phyloP scores from a whole-genome alignment of 176 grass and related monocot genomes.

The Eragrostis curvula region DNA sequence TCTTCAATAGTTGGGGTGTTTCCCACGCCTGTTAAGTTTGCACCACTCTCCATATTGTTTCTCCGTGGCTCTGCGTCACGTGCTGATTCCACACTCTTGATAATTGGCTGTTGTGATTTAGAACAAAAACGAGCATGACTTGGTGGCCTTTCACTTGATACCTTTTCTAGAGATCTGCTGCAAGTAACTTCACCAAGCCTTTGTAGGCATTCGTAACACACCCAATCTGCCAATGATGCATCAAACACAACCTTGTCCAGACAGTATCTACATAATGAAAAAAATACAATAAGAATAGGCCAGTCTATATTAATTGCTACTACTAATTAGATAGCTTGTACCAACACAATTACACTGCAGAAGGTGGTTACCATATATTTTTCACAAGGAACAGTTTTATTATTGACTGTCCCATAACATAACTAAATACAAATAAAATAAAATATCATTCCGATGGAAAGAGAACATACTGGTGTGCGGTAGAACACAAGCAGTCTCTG shows the following conservation, averaged over 20 bases:
- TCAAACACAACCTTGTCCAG: constrained; percentile 38
- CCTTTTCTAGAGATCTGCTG: background rate
- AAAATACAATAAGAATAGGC: background rate
- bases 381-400: background rate
- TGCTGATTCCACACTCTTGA: constrained; percentile 4
- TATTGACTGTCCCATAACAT: background rate
- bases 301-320: background rate
- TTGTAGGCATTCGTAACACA: constrained; percentile 41
- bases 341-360: background rate
- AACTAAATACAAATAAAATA: background rate
- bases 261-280: constrained; percentile 45
- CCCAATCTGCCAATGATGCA: constrained; percentile 29
- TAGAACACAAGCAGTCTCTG: constrained; percentile 20
- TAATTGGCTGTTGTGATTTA: constrained; percentile 20
- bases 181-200: background rate
- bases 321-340: background rate
- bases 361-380: background rate
- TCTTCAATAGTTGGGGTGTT: background rate
- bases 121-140: constrained; percentile 8
- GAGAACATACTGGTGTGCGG: constrained; percentile 43
- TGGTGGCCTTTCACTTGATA: background rate
- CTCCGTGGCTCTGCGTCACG: background rate
- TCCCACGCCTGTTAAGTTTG: constrained; percentile 6
- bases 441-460: background rate
- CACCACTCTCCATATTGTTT: background rate